These are phyloP conservation scores for Plasmodium fragile DNA, from an alignment of 169 alveolate species.

Conservation along the genomic window DNA sequence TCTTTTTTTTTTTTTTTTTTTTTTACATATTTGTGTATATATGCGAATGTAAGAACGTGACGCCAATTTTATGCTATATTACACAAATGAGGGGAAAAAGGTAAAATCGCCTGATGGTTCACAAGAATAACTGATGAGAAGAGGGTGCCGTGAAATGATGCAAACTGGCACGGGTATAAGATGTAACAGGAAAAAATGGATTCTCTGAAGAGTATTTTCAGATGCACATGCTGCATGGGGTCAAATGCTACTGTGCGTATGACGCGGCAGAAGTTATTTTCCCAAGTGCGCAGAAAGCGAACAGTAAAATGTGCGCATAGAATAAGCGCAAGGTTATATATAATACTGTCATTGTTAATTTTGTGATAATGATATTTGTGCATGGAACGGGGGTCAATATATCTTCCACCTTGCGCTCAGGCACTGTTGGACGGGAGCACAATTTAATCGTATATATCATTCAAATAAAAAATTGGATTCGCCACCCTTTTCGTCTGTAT, in stretches of 20 bases:
- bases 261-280: not conserved
- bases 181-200: not conserved
- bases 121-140: not conserved
- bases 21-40: not conserved
- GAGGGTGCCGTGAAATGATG: not conserved
- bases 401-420: not conserved
- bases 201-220: not conserved
- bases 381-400: not conserved
- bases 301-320: not conserved
- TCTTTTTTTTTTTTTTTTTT: too few relatives aligned
- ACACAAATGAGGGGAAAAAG: not conserved
- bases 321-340: not conserved
- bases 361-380: not conserved
- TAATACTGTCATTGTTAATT: not conserved
- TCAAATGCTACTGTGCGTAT: not conserved
- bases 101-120: not conserved
- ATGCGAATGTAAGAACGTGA: not conserved
- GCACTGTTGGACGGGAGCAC: not conserved
- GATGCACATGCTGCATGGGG: not conserved
- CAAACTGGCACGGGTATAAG: not conserved
- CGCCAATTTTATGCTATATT: not conserved
- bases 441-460: constrained; percentile 42
- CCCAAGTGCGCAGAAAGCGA: not conserved
- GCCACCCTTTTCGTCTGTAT: constrained; percentile 30
- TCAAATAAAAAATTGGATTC: constrained; percentile 63